Percentiles rank a stretch among this genome's conserved stretches.
These are phyloP conservation scores for Talaromyces sp. DNA, from an alignment of 2,329 filamentous ascomycete species.

Conservation along the genomic window DNA sequence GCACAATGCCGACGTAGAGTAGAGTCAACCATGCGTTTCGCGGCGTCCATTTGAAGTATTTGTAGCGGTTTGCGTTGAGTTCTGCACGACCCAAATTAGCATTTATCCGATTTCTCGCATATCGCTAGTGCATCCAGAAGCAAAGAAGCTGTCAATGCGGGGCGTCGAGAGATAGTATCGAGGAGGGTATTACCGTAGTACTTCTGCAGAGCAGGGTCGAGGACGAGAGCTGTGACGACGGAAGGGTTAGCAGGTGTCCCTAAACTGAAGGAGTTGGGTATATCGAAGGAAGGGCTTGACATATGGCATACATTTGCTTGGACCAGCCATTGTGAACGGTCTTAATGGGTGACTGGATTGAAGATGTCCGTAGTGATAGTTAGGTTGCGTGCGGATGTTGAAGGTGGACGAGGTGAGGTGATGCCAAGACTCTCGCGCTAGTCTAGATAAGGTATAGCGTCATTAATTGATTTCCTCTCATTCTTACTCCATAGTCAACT, in stretches of 20 bases:
- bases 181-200: conserved; percentile 45
- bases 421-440: neutral
- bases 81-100: conserved; percentile 49
- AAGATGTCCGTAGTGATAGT: neutral
- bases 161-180: neutral
- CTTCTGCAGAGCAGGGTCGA: conserved; percentile 48
- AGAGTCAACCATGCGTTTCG: conserved; percentile 77
- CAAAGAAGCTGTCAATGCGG: too few relatives aligned
- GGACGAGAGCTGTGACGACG: conserved; percentile 34
- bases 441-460: neutral
- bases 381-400: conserved; percentile 7
- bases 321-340: conserved; percentile 46
- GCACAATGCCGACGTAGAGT: conserved; percentile 71
- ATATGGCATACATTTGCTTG: conserved; percentile 44
- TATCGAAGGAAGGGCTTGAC: neutral
- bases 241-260: neutral
- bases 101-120: neutral
- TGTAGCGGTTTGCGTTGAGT: conserved; percentile 79
- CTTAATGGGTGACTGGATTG: neutral
- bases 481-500: too few relatives aligned
- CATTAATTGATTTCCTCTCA: too few relatives aligned
- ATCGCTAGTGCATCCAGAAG: neutral
- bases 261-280: neutral
- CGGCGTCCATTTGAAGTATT: conserved; percentile 92
- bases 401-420: conserved; percentile 2